Percentiles rank a stretch among this genome's conserved stretches.
Evolutionary conservation across 164 flowering plant species (phyloP).

Genomic region (Saururus chinensis): DNA sequence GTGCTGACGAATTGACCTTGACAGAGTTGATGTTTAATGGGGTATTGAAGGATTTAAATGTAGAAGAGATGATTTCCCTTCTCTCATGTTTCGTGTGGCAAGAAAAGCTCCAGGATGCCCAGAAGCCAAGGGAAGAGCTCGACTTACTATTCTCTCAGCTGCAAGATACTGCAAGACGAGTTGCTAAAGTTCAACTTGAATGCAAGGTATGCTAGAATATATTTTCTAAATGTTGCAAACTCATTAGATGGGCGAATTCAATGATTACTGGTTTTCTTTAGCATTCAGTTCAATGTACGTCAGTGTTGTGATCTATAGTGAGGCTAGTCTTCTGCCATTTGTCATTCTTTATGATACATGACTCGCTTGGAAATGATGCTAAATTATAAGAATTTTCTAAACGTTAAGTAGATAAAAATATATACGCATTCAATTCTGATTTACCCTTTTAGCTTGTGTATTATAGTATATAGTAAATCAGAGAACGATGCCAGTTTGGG

Average conservation of each 20-base stretch:
- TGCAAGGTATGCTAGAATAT: conserved; percentile 51
- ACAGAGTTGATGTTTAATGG: conserved; percentile 93
- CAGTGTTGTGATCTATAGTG: no score
- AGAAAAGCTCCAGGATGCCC: conserved; percentile 85
- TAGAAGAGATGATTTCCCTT: conserved; percentile 89
- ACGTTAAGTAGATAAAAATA: no score
- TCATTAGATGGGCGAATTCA: neutral
- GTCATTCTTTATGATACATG: no score
- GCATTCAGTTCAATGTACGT: no score
- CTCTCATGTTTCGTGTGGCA: conserved; percentile 99
- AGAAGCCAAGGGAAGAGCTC: conserved; percentile 89
- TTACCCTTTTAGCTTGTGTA: no score
- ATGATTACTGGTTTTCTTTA: no score
- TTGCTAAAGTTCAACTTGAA: conserved; percentile 87
- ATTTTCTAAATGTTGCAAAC: neutral
- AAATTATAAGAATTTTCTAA: no score
- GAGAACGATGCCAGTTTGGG: no score
- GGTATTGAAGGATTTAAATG: conserved; percentile 66
- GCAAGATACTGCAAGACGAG: conserved; percentile 83
- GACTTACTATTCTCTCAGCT: conserved; percentile 72
- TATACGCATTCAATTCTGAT: no score
- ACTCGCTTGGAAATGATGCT: no score
- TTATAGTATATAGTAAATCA: no score
- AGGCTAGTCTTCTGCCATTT: no score
- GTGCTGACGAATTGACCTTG: conserved; percentile 92